Conservation (phyloP, 2,329 filamentous ascomycete genomes). For the Microdochium bolleyi region DNA sequence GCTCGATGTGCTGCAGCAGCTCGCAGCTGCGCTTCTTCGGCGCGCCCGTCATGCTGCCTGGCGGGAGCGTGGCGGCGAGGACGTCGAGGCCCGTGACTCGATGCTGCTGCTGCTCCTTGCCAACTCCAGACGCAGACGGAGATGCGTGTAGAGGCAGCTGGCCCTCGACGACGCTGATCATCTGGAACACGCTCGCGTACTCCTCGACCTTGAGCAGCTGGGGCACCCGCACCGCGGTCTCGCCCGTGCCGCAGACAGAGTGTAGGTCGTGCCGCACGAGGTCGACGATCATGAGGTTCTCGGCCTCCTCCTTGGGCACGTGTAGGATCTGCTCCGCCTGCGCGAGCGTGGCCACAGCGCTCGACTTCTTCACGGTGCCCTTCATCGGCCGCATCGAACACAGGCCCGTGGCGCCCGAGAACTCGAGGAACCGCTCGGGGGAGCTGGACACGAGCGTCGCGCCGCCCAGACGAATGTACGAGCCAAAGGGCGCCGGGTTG, state of each 20-base stretch:
- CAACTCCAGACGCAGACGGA: not conserved
- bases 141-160: constrained; percentile 30
- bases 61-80: constrained; percentile 70
- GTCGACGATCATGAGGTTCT: constrained; percentile 98
- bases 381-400: constrained; percentile 92
- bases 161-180: constrained; percentile 82
- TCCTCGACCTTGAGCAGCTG: constrained; percentile 83
- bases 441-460: constrained; percentile 74
- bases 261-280: constrained; percentile 91
- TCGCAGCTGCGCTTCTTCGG: constrained; percentile 91
- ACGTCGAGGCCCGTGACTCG: constrained; percentile 62
- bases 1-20: constrained; percentile 65
- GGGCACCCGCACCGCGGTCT: constrained; percentile 64
- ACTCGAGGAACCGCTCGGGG: constrained; percentile 78
- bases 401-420: constrained; percentile 34
- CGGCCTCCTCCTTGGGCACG: constrained; percentile 82
- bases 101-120: constrained; percentile 5
- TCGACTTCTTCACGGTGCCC: constrained; percentile 80
- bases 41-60: constrained; percentile 93
- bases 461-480: constrained; percentile 63
- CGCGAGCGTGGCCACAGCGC: constrained; percentile 55
- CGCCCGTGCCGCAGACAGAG: constrained; percentile 67
- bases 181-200: constrained; percentile 84
- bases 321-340: constrained; percentile 67
- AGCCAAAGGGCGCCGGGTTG: constrained; percentile 80